These are phyloP conservation scores for Agapanthus africanus DNA, from an alignment of 106 monocot genomes.

Conservation along the genomic window DNA sequence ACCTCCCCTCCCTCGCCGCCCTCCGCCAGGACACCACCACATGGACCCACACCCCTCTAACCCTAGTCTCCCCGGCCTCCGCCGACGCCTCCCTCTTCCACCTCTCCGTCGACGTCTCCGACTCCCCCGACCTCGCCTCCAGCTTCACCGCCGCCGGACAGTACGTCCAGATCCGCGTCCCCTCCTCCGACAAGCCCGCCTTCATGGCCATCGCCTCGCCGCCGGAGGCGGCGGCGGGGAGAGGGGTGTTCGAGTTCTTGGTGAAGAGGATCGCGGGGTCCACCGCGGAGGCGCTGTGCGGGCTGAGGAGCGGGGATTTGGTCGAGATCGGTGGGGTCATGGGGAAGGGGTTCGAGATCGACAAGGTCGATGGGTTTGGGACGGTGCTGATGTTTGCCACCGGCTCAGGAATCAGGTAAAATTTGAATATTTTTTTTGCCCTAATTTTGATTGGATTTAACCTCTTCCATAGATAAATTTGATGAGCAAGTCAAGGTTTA, in stretches of 20 bases:
- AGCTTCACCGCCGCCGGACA: conserved; percentile 55
- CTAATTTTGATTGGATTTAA: background rate
- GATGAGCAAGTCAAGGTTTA: no score
- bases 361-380: conserved; percentile 15
- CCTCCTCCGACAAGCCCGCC: conserved; percentile 33
- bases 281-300: conserved; percentile 53
- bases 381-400: conserved; percentile 73
- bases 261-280: conserved; percentile 65
- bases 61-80: conserved; percentile 52
- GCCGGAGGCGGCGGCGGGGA: conserved; percentile 19
- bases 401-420: conserved; percentile 84
- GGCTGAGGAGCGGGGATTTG: conserved; percentile 49
- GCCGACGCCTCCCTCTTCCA: conserved; percentile 67
- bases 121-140: conserved; percentile 39
- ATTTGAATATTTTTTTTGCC: no score
- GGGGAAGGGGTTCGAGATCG: conserved; percentile 67
- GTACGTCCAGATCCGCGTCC: conserved; percentile 73
- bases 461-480: no score
- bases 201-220: conserved; percentile 82
- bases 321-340: conserved; percentile 61
- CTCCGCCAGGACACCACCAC: conserved; percentile 32
- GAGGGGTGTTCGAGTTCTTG: conserved; percentile 54
- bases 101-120: conserved; percentile 49
- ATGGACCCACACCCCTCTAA: conserved; percentile 53
- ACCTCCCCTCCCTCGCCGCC: conserved; percentile 30